A percentile compares a stretch with the other conserved stretches of the same genome.
phyloP scores from a whole-genome alignment of 2,329 filamentous ascomycete species.

The Neonectria magnoliae region DNA sequence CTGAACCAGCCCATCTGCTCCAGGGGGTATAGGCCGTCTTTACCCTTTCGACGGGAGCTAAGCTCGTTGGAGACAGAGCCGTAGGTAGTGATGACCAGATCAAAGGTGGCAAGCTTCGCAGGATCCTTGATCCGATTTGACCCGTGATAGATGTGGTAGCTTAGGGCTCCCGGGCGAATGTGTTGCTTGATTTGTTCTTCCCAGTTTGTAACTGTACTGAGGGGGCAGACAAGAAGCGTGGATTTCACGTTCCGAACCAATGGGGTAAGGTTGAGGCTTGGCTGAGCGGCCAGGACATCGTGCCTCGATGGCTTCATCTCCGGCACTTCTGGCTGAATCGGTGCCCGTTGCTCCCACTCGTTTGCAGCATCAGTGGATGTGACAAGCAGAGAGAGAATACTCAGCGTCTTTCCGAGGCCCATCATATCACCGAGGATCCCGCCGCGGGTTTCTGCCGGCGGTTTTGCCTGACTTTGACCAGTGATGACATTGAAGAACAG shows the following conservation, averaged over 20 bases:
- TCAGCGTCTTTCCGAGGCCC: constrained; percentile 88
- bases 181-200: constrained; percentile 90
- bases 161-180: constrained; percentile 70
- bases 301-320: constrained; percentile 51
- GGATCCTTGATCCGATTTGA: constrained; percentile 76
- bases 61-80: constrained; percentile 86
- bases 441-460: constrained; percentile 74
- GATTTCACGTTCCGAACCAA: constrained; percentile 76
- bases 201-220: constrained; percentile 95
- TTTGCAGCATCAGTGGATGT: constrained; percentile 70
- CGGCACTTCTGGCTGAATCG: constrained; percentile 58
- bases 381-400: constrained; percentile 81
- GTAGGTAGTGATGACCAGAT: constrained; percentile 93
- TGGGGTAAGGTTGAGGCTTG: constrained; percentile 59
- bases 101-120: constrained; percentile 74
- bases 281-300: constrained; percentile 47
- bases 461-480: constrained; percentile 67
- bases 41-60: constrained; percentile 68
- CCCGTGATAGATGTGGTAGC: constrained; percentile 88
- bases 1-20: constrained; percentile 90
- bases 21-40: constrained; percentile 70
- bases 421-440: constrained; percentile 88
- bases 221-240: constrained; percentile 87
- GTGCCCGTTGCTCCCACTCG: constrained; percentile 67
- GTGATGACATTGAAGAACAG: constrained; percentile 89